Evolutionary conservation across 2,329 filamentous ascomycete genomes (phyloP).

Genomic region (Pseudogymnoascus sp.): DNA sequence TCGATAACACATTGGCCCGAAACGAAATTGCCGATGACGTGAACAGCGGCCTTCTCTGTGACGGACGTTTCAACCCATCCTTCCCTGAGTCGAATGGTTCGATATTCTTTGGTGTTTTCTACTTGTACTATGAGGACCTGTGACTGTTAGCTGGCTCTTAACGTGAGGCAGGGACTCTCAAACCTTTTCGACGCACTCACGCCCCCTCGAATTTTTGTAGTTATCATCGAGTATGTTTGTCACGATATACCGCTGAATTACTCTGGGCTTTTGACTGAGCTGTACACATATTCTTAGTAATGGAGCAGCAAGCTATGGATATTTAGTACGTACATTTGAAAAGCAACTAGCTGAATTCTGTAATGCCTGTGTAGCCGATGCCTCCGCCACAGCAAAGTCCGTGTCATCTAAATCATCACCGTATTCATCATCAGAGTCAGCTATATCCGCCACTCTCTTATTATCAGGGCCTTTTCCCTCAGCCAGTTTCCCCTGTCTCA

Average conservation of each 20-base stretch:
- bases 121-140: slow-evolving; percentile 76
- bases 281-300: slow-evolving; percentile 53
- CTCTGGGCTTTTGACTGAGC: slow-evolving; percentile 58
- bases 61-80: slow-evolving; percentile 81
- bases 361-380: slow-evolving; percentile 61
- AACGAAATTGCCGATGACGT: slow-evolving; percentile 75
- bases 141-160: slow-evolving; percentile 4
- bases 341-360: slow-evolving; percentile 27
- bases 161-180: not conserved
- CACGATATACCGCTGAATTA: slow-evolving; percentile 81
- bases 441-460: slow-evolving; percentile 32
- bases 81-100: slow-evolving; percentile 67
- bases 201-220: slow-evolving; percentile 56
- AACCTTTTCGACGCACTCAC: slow-evolving; percentile 60
- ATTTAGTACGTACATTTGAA: slow-evolving; percentile 45
- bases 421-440: slow-evolving; percentile 63
- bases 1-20: slow-evolving; percentile 71
- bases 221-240: slow-evolving; percentile 62
- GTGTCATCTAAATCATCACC: slow-evolving; percentile 54
- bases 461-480: slow-evolving; percentile 17
- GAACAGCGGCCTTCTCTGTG: slow-evolving; percentile 66
- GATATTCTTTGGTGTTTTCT: slow-evolving; percentile 58
- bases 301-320: slow-evolving; percentile 23
- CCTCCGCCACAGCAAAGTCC: slow-evolving; percentile 70
- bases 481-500: slow-evolving; percentile 9